Percentiles rank a stretch among this genome's conserved stretches.
These are phyloP conservation scores for Colletotrichum spaethianum DNA, from an alignment of 2,329 filamentous ascomycete genomes.

Conservation along the genomic window DNA sequence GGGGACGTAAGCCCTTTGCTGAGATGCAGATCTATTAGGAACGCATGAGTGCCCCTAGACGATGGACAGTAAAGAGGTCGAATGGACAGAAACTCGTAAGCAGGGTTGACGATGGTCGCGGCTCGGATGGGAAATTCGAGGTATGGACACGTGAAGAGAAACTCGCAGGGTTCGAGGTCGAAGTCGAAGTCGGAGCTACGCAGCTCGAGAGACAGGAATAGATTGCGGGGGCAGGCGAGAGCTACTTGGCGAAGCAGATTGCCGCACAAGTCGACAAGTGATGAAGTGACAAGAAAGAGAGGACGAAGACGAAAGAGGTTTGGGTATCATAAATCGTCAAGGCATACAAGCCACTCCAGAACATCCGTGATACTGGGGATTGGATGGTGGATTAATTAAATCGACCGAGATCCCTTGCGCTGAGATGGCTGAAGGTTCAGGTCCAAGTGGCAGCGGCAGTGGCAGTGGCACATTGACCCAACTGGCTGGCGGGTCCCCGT, in stretches of 20 bases:
- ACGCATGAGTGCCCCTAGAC: slow-evolving; percentile 34
- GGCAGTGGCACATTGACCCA: slow-evolving; percentile 12
- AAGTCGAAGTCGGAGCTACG: not conserved
- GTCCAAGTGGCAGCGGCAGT: slow-evolving; percentile 22
- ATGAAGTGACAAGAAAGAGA: not conserved
- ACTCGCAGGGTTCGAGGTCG: not conserved
- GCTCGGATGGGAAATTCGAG: not conserved
- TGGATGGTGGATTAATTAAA: slow-evolving; percentile 14
- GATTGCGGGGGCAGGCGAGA: slow-evolving; percentile 11
- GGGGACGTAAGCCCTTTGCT: slow-evolving; percentile 29
- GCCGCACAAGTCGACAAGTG: not conserved
- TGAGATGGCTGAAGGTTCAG: slow-evolving; percentile 23
- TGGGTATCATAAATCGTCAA: slow-evolving; percentile 39
- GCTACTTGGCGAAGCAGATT: not conserved
- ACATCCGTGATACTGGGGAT: not conserved
- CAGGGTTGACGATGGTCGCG: not conserved
- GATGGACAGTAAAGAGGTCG: not conserved
- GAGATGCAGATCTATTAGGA: slow-evolving; percentile 27
- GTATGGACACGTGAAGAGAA: slow-evolving; percentile 20
- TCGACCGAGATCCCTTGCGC: slow-evolving; percentile 28
- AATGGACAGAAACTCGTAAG: slow-evolving; percentile 3
- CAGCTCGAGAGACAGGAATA: not conserved
- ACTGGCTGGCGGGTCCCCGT: slow-evolving; percentile 14
- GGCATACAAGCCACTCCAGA: slow-evolving; percentile 16
- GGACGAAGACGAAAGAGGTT: slow-evolving; percentile 1